Conservation (phyloP, 768 basidiomycete genomes). For the Termitomyces sp. region DNA sequence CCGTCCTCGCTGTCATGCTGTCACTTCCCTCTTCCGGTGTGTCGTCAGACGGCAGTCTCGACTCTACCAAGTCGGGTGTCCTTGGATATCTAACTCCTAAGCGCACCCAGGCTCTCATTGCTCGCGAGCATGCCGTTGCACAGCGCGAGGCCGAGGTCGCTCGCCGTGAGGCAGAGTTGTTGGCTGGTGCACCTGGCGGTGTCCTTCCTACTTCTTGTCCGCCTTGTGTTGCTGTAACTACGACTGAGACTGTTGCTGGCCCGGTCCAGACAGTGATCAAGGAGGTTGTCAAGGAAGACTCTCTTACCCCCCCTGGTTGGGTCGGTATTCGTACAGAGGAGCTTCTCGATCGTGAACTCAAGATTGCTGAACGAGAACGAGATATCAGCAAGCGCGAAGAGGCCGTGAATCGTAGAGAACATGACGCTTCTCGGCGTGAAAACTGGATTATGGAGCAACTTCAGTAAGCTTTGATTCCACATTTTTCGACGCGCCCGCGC, state of each 20-base stretch:
- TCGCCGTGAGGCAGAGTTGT: constrained; percentile 80
- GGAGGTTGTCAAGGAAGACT: constrained; percentile 81
- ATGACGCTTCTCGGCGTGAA: constrained; percentile 83
- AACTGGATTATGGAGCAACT: constrained; percentile 92
- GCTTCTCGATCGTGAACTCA: constrained; percentile 78
- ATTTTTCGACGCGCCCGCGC: neutral
- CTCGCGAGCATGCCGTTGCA: constrained; percentile 76
- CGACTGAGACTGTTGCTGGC: constrained; percentile 49
- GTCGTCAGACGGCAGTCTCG: constrained; percentile 28
- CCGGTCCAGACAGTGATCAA: constrained; percentile 79
- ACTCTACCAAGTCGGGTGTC: constrained; percentile 45
- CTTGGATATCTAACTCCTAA: constrained; percentile 77
- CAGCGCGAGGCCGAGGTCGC: constrained; percentile 85
- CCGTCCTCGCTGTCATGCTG: constrained; percentile 88
- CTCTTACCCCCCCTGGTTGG: constrained; percentile 78
- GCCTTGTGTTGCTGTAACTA: constrained; percentile 46
- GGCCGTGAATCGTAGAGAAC: constrained; percentile 77
- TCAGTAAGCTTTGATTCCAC: constrained; percentile 45
- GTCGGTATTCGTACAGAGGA: constrained; percentile 73
- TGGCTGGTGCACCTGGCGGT: constrained; percentile 80
- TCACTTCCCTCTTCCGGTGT: constrained; percentile 61
- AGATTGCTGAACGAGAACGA: constrained; percentile 79
- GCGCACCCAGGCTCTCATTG: constrained; percentile 72
- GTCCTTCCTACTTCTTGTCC: constrained; percentile 64
- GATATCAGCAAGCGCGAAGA: constrained; percentile 87